A percentile compares a stretch with the other conserved stretches of the same genome.
Evolutionary conservation across 2,329 filamentous ascomycete genomes (phyloP).

Genomic region (Fusarium devonianum): DNA sequence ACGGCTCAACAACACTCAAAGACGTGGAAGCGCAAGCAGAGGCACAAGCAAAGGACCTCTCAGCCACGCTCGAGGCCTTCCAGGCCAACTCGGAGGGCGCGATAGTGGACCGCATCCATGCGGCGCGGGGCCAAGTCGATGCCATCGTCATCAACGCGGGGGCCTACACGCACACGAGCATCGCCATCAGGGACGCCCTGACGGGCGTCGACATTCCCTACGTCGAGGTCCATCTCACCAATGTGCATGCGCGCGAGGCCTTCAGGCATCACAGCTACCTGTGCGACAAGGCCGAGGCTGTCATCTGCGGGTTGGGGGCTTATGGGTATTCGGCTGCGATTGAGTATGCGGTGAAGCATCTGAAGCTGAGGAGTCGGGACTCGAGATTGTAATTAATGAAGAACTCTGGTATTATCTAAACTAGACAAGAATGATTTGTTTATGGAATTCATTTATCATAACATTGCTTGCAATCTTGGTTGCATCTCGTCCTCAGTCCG

Average conservation of each 20-base stretch:
- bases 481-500: conserved; percentile 33
- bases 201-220: conserved; percentile 74
- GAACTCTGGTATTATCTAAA: conserved; percentile 15
- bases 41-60: conserved; percentile 57
- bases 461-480: conserved; percentile 45
- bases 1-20: conserved; percentile 72
- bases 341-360: conserved; percentile 58
- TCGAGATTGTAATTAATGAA: neutral
- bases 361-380: conserved; percentile 50
- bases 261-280: conserved; percentile 76
- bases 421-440: neutral
- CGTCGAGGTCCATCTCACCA: conserved; percentile 78
- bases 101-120: conserved; percentile 76
- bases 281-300: conserved; percentile 76
- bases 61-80: conserved; percentile 62
- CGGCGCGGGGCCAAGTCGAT: conserved; percentile 64
- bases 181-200: conserved; percentile 78
- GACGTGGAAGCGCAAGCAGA: conserved; percentile 63
- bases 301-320: conserved; percentile 73
- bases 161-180: conserved; percentile 77
- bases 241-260: conserved; percentile 74
- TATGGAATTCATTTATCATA: conserved; percentile 38
- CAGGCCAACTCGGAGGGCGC: conserved; percentile 83
- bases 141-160: conserved; percentile 79
- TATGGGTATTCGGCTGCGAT: conserved; percentile 69